Base-by-base conservation (phyloP, 73 alveolate species). In the Blepharisma japonicum region DNA sequence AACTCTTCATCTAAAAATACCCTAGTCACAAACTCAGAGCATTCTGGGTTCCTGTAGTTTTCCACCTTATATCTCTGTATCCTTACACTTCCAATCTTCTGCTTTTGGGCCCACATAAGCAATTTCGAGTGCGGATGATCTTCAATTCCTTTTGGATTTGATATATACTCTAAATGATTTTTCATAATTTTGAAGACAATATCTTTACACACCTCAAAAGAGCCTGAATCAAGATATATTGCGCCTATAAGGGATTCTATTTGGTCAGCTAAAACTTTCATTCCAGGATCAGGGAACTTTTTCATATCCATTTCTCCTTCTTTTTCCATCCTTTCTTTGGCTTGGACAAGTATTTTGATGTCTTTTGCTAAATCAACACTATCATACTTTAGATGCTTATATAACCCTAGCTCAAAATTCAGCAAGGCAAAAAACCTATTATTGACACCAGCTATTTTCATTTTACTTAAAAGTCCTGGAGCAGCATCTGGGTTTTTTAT, bases 201-300 rank as follows among this genome's bases (percentile, higher is more conserved):
- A 8, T 61, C 42, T 11, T 61, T 8, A 4, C 39, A 8, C 21
- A 18, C 18, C 11, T 61, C 50, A 11, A 61, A 18, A 27, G 11
- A 8, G 5, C 38, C 18, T 18, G 80, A 51, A 23, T 81, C 88
- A n/a, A 72, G 68, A 72, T 48, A 81, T 6, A 81, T 53, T 27
- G 88, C 88, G 3, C 84, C 88, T 46, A 72, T 53, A 51, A 81
- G 39, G n/a, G 88, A 76, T 71, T 81, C 88, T 38, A 81, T 68
- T 2, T 68, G 32, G 23, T 81, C 88, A 27, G 84, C 88, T 54
- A 81, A 51, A 0, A 81, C 81, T 77, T 81, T 81, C 42, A 23
- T 0, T 23, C 49, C 42, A 18, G 49, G 20, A 11, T 27, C 77
- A 18, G 14, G 49, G 20, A 61, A 21, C 4, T 61, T 20, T 4